Evolutionary conservation across 176 grass and related monocot species (phyloP).

Genomic region (Saccharum officinarum): DNA sequence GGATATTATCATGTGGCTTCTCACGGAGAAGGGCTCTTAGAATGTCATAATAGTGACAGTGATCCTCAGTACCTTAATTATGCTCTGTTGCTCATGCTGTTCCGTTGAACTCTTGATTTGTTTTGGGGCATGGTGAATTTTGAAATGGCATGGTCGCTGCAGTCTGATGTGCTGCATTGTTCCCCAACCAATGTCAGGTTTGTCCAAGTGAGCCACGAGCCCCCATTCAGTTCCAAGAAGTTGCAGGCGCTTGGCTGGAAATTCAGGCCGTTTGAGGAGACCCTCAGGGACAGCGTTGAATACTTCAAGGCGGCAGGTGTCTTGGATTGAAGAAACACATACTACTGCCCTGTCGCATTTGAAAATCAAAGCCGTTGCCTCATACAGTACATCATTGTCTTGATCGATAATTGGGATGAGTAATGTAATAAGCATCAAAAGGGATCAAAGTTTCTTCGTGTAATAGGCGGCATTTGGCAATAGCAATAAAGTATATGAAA

Average conservation of each 20-base stretch:
- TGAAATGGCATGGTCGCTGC: background rate
- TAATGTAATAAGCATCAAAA: too few relatives aligned
- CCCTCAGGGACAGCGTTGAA: slow-evolving; percentile 39
- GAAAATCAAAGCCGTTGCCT: too few relatives aligned
- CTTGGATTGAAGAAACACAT: background rate
- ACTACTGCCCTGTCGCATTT: too few relatives aligned
- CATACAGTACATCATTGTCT: too few relatives aligned
- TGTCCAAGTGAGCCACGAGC: slow-evolving; percentile 27
- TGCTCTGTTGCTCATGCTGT: background rate
- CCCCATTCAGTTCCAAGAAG: slow-evolving; percentile 30
- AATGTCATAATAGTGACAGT: background rate
- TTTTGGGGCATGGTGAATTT: background rate
- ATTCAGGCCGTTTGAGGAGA: slow-evolving; percentile 38
- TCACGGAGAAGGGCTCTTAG: background rate
- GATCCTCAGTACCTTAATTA: background rate
- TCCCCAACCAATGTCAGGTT: slow-evolving; percentile 18
- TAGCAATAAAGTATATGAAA: too few relatives aligned
- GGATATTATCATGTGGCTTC: background rate
- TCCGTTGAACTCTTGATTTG: background rate
- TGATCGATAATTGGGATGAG: too few relatives aligned
- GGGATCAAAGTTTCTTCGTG: too few relatives aligned
- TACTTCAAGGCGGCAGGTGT: slow-evolving; percentile 28
- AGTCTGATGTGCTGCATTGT: background rate
- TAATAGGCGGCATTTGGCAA: too few relatives aligned
- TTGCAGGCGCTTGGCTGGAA: slow-evolving; percentile 52